phyloP scores from a whole-genome alignment of 2,329 filamentous ascomycete species.

The Diaporthe velutina region DNA sequence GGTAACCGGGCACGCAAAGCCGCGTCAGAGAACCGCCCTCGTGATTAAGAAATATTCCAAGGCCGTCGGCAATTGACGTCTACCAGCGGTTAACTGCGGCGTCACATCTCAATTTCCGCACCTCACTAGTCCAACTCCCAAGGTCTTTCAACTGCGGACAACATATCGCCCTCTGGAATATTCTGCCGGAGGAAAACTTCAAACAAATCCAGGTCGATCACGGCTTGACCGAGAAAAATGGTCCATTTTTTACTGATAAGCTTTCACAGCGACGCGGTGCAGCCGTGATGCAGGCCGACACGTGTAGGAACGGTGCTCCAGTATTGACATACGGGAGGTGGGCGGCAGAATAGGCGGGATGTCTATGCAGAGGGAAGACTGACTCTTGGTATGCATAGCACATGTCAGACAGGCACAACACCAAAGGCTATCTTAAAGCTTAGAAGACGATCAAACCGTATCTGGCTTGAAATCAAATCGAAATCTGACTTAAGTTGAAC shows the following conservation, averaged over 20 bases:
- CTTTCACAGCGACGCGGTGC: background rate
- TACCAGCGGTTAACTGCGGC: slow-evolving; percentile 46
- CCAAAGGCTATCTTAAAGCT: background rate
- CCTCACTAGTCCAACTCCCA: background rate
- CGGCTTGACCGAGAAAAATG: slow-evolving; percentile 1
- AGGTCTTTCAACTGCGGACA: background rate
- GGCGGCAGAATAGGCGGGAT: background rate
- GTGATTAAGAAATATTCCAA: background rate
- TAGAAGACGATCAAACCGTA: slow-evolving; percentile 9
- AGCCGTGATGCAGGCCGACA: background rate
- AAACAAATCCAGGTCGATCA: background rate
- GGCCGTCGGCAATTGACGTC: slow-evolving; percentile 39
- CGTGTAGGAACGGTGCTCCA: background rate
- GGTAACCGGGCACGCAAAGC: background rate
- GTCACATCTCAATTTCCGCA: slow-evolving; percentile 36
- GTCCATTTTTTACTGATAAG: background rate
- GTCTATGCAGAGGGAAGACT: background rate
- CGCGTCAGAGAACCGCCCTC: background rate
- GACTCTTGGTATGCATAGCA: slow-evolving; percentile 18
- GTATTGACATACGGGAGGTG: background rate
- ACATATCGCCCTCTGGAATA: background rate
- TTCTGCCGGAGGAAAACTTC: slow-evolving; percentile 1
- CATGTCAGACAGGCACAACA: slow-evolving; percentile 16
- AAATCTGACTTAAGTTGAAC: background rate
- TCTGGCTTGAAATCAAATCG: slow-evolving; percentile 22